Evolutionary conservation across 2,329 filamentous ascomycete species (phyloP), one percentile per base, ranked within the genome.

Genomic region (Penicillium freii): DNA sequence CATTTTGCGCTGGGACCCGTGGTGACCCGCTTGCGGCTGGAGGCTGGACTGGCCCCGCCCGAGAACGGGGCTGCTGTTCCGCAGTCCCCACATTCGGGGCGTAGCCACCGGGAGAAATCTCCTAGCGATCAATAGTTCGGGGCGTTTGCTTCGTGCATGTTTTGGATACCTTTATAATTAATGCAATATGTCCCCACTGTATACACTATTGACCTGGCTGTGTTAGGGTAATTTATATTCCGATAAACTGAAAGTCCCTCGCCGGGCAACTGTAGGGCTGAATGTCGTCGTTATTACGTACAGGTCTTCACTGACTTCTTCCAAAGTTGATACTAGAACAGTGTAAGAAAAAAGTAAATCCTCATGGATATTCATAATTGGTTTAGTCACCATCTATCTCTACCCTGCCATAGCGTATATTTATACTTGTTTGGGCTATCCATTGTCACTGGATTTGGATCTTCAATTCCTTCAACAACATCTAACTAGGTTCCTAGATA

Each of bases 1-100:
- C 84, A 90, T 56, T 95, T 89, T 69, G 80, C 82, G 15, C 78
- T 90, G 66, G 89, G 89, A 0, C 81, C 81, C 4, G 78, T 85
- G 4, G 79, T 93, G 3, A 75, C 82, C 31, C 71, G 80, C 29
- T 69, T 91, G 54, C 83, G 82, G 64, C 74, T 69, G 46, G 73
- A 78, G 56, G 75, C 73, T n/a, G 77, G 77, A 10, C 67, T 78
- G 21, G 59, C 61, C n/a, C 36, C 60, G 31, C 34, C 61, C 33
- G 48, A 43, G 17, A 49, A 51, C 42, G 47, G 50, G 40, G 45
- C 52, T 48, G 39, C 43, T 34, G 39, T 19, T 43, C 25, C 38
- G 21, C 17, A n/a, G 15, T 29, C 47, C 25, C 39, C 53, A 56
- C 53, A 44, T 38, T 38, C 39, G 31, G 53, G 53, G 47, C 53